Conservation (phyloP, 169 alveolate species). For the Plasmodium sp. region DNA sequence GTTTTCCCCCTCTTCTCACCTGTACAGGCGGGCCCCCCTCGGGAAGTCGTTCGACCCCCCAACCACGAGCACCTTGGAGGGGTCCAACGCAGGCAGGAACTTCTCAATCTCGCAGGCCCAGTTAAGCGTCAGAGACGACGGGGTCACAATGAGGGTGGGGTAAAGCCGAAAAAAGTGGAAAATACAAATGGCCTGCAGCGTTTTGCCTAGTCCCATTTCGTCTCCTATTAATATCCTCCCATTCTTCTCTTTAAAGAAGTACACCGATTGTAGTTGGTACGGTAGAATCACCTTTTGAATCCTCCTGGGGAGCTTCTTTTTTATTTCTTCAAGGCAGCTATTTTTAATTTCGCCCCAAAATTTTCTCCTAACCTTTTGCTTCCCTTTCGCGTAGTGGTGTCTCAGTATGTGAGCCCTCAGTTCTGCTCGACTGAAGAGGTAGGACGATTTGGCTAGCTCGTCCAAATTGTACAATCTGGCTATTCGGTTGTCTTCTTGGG, state of each 20-base stretch:
- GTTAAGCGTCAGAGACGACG: slow-evolving; percentile 94
- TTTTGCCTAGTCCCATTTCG: slow-evolving; percentile 97
- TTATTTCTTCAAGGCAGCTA: slow-evolving; percentile 25
- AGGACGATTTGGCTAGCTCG: not conserved
- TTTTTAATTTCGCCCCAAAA: slow-evolving; percentile 26
- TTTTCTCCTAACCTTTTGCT: slow-evolving; percentile 16
- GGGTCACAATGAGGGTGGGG: slow-evolving; percentile 94
- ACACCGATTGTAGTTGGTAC: slow-evolving; percentile 47
- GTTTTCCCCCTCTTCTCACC: not conserved
- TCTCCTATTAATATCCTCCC: slow-evolving; percentile 94
- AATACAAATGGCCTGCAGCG: slow-evolving; percentile 92
- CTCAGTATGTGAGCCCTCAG: slow-evolving; percentile 1
- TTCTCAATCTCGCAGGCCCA: slow-evolving; percentile 95
- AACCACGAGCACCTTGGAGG: slow-evolving; percentile 91
- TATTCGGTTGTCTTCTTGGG: not conserved
- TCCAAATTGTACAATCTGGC: not conserved
- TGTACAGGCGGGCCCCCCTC: not conserved
- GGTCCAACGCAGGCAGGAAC: slow-evolving; percentile 93
- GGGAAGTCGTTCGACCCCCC: slow-evolving; percentile 88
- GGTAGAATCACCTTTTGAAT: slow-evolving; percentile 45
- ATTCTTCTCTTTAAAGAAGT: slow-evolving; percentile 31
- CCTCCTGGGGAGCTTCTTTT: slow-evolving; percentile 25
- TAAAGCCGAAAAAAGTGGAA: slow-evolving; percentile 87
- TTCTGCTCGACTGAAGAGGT: not conserved
- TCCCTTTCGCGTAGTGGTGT: slow-evolving; percentile 3